Evolutionary conservation across 768 basidiomycete species (phyloP).

Genomic region (Mycena rosella): DNA sequence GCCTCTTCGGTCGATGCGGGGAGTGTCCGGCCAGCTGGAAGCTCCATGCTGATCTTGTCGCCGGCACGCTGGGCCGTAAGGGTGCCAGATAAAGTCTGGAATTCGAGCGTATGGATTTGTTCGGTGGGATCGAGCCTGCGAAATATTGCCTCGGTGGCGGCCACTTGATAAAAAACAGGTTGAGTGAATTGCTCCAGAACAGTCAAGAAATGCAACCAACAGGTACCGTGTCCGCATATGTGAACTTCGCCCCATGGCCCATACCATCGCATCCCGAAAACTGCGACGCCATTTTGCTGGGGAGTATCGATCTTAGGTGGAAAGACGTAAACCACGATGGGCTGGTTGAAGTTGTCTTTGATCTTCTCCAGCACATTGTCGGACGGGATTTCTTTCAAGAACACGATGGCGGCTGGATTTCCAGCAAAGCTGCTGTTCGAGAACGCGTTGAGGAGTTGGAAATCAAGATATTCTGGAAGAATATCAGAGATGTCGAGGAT

Average conservation of each 20-base stretch:
- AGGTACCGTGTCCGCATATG: constrained; percentile 32
- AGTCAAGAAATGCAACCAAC: neutral
- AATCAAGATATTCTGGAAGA: neutral
- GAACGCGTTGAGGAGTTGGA: constrained; percentile 16
- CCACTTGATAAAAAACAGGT: neutral
- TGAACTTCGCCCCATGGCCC: constrained; percentile 16
- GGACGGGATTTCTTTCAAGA: constrained; percentile 9
- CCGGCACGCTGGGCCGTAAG: constrained; percentile 17
- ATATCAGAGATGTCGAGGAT: neutral
- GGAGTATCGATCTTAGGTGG: neutral
- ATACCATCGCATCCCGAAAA: constrained; percentile 24
- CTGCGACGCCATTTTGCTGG: neutral
- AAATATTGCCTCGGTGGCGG: constrained; percentile 27
- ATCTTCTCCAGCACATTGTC: constrained; percentile 19
- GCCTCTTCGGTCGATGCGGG: constrained; percentile 8
- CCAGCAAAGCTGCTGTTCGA: constrained; percentile 8
- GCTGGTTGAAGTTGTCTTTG: constrained; percentile 20
- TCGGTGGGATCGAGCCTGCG: neutral
- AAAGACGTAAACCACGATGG: constrained; percentile 22
- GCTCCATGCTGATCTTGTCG: constrained; percentile 25
- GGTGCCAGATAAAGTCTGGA: constrained; percentile 18
- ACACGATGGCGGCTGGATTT: constrained; percentile 27
- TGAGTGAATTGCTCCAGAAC: neutral
- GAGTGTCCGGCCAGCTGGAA: constrained; percentile 22
- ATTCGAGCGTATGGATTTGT: constrained; percentile 12